Evolutionary conservation across 78 protist species (phyloP).

Genomic region (Blattamonas nauphoetae): DNA sequence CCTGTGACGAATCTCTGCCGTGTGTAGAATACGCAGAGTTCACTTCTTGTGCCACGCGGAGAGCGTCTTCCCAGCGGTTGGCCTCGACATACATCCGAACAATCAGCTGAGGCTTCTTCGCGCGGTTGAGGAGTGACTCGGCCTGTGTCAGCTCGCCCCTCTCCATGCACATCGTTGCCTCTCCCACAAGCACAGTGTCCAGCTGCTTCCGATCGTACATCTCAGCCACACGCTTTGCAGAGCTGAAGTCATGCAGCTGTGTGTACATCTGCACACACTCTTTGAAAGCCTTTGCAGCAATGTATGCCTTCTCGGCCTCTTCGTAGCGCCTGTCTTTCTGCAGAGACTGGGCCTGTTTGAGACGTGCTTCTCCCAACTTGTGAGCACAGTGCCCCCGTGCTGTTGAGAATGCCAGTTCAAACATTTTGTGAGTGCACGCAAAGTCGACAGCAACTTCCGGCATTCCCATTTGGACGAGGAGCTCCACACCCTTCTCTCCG

Average conservation of each 20-base stretch:
- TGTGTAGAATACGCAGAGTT: neutral
- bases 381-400: neutral
- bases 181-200: neutral
- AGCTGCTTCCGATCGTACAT: neutral
- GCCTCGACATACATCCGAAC: neutral
- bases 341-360: neutral
- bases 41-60: neutral
- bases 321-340: neutral
- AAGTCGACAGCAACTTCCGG: constrained; percentile 9
- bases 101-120: neutral
- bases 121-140: neutral
- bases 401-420: neutral
- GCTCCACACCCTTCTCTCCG: neutral
- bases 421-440: neutral
- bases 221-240: neutral
- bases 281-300: neutral
- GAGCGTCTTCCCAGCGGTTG: neutral
- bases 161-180: neutral
- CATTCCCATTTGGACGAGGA: neutral
- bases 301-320: neutral
- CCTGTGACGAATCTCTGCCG: too few relatives aligned
- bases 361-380: neutral
- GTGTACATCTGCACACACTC: neutral
- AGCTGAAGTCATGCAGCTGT: neutral
- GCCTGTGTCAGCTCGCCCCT: neutral